Conservation (phyloP, 352 stramenopile genomes). For the Phytopythium boreale region DNA sequence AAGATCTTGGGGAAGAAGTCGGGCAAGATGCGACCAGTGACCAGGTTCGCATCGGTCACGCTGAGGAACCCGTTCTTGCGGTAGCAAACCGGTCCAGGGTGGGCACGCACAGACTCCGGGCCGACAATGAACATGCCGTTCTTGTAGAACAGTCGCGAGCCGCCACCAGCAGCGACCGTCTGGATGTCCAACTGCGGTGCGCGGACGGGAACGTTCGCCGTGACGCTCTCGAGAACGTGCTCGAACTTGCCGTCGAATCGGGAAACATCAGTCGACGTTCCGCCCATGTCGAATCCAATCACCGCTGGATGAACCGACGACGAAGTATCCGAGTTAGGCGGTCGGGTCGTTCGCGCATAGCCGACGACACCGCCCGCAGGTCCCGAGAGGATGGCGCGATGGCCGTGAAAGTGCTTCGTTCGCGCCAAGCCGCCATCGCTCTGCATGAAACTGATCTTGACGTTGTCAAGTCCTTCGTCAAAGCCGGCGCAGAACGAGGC, state of each 20-base stretch:
- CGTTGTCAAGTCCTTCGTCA: constrained; percentile 82
- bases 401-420: constrained; percentile 92
- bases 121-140: constrained; percentile 97
- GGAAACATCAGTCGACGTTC: constrained; percentile 97
- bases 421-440: constrained; percentile 97
- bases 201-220: constrained; percentile 97
- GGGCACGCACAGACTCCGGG: constrained; percentile 95
- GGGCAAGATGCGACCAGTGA: constrained; percentile 96
- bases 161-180: constrained; percentile 97
- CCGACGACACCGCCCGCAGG: constrained; percentile 95
- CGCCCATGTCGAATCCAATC: constrained; percentile 99
- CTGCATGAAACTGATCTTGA: constrained; percentile 99
- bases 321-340: constrained; percentile 24
- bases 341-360: constrained; percentile 93
- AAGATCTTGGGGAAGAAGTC: constrained; percentile 99
- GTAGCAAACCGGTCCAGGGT: constrained; percentile 97
- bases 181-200: constrained; percentile 98
- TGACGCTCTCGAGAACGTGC: constrained; percentile 98
- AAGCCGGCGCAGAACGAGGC: constrained; percentile 97
- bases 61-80: constrained; percentile 95
- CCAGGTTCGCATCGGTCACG: constrained; percentile 98
- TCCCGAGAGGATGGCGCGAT: constrained; percentile 92
- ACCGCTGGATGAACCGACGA: constrained; percentile 27
- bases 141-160: constrained; percentile 95
- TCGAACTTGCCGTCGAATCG: constrained; percentile 96